Evolutionary conservation across 495 filamentous ascomycete genomes (phyloP), one percentile per base, ranked within the genome.

Genomic region (Umbilicaria muhlenbergii): DNA sequence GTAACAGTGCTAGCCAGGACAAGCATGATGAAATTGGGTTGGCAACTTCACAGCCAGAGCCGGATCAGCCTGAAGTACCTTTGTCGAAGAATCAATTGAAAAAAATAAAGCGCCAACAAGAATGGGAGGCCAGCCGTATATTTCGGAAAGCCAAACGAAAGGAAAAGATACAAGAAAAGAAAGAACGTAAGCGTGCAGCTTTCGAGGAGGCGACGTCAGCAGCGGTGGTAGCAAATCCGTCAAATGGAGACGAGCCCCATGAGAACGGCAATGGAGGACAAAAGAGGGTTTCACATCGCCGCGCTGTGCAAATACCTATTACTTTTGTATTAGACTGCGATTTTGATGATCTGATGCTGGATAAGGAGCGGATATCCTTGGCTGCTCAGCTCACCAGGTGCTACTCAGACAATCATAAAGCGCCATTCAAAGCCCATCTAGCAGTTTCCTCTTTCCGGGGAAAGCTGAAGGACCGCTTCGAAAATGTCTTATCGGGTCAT

Each of bases 241-340:
- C 53, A 59, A 47, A 53, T 61, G 10, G 43, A 49, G 51, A 46
- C 13, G 50, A 59, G 38, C 38, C 69, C 33, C 59, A 62, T 47
- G 69, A 57, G 43, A 61, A 54, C 55, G 62, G 50, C 42, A 33
- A 28, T 32, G 21, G 36, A 34, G 58, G 51, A 41, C 43, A 51
- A 18, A 52, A 53, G 1, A 45, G 44, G 36, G 44, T 49, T 18
- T 52, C 60, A 54, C 42, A 63, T 55, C 38, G 46, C 32, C 57
- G 55, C 42, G 63, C 66, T 19, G 59, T 64, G 35, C 64, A 71
- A 48, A 62, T 87, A 6, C 88, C 89, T 2, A 59, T 96, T 6
- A 71, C 84, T 0, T 54, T 96, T 50, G 63, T 99, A 33, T 60
- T 99, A 49, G 91, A 99, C 58, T 96, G 92, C 58, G 77, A 82